These are phyloP conservation scores for Leptoxyphium fumago DNA, from an alignment of 2,329 filamentous ascomycete genomes.

Conservation along the genomic window DNA sequence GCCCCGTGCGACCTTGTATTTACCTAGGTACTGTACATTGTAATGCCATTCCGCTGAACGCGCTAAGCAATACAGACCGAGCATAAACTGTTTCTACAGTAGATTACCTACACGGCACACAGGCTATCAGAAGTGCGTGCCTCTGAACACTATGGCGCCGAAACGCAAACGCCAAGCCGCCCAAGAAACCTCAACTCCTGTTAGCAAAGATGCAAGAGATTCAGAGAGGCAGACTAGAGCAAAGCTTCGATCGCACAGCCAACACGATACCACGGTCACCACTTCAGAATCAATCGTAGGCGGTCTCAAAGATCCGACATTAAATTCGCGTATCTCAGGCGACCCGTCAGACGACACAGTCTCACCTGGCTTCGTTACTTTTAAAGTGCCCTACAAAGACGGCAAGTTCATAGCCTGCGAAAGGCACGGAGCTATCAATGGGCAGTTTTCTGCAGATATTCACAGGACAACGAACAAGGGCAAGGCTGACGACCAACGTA, in stretches of 20 bases:
- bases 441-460: too few species aligned
- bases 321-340: neutral
- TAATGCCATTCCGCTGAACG: too few species aligned
- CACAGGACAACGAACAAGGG: too few species aligned
- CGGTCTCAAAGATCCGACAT: neutral
- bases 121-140: too few species aligned
- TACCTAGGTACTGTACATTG: too few species aligned
- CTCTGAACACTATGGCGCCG: neutral
- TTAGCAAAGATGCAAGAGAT: neutral
- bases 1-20: too few species aligned
- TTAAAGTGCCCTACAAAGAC: neutral
- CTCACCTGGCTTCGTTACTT: neutral
- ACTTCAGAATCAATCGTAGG: neutral
- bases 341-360: neutral
- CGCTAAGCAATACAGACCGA: too few species aligned
- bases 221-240: neutral
- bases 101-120: too few species aligned
- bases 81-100: too few species aligned
- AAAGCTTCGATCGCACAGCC: neutral
- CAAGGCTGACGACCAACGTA: neutral
- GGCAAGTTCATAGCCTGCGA: constrained; percentile 6
- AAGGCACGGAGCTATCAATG: constrained; percentile 1
- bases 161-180: neutral
- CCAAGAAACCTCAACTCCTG: neutral
- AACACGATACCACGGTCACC: neutral